Base-by-base conservation (phyloP, 1,284 basidiomycete species). In the Pterula multifida region DNA sequence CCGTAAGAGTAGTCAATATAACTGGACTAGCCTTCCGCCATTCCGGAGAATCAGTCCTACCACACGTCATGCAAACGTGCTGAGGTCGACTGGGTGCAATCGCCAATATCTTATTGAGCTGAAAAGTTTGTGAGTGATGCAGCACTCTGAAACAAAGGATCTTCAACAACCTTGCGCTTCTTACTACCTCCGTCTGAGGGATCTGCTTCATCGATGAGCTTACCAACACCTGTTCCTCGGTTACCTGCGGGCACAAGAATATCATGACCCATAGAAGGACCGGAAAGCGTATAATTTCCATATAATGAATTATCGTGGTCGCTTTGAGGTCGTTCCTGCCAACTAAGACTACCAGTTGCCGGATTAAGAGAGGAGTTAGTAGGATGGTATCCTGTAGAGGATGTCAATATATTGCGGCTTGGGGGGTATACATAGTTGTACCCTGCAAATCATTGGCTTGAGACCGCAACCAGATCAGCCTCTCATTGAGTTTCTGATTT, bases 31-130 rank as follows among this genome's bases (percentile, higher is more conserved):
- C 86, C 77, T 85, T 91, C 60, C 83, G 77, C 89, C 82, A 90
- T 67, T 85, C 87, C 1, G 82, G 86, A 24, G 84, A 90, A 61
- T 87, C 85, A 0, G 84, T 89, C 49, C 82, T 73, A 21, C 86
- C 87, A 55, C 86, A 89, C 9, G 79, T 85, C 49, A 82, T 71
- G 59, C 87, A 90, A 3, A 88, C 83, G 58, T 85, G 75, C 56
- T 83, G 80, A 42, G 39, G 39, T n/a, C n/a, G n/a, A 17, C 9
- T 22, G 17, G 39, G 19, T n/a, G 9, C 21, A 17, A 6, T 42
- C 4, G 39, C 19, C n/a, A 42, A 17, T n/a, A 42, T 42, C 39
- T 42, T 42, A 17, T 17, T 42, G n/a, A 42, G 21, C 39, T 42
- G 39, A 19, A 17, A 22, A 17, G 39, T n/a, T n/a, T n/a, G n/a